These are phyloP conservation scores for Termitomyces sp. DNA, from an alignment of 768 basidiomycete genomes.

Conservation along the genomic window DNA sequence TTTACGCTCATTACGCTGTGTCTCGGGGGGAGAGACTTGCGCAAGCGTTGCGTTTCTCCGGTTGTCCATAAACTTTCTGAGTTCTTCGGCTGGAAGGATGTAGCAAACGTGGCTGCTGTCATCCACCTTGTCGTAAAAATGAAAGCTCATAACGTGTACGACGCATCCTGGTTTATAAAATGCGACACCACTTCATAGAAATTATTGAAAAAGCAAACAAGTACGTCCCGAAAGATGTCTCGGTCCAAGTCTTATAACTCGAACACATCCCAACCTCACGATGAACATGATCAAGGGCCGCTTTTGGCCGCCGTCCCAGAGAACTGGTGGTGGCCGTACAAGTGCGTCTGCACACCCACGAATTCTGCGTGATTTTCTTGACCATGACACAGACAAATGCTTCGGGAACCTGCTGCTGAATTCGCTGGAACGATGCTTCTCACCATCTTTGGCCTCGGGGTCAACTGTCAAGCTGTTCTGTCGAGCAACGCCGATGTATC, in stretches of 20 bases:
- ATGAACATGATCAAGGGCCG: background rate
- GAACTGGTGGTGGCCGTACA: constrained; percentile 24
- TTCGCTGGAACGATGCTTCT: constrained; percentile 51
- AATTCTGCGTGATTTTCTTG: background rate
- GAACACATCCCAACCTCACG: background rate
- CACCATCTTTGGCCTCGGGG: constrained; percentile 46
- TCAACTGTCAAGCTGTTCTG: constrained; percentile 45
- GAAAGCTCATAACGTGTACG: background rate
- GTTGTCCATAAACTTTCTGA: too few relatives aligned
- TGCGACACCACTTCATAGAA: background rate
- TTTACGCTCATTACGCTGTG: too few relatives aligned
- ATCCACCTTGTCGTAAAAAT: too few relatives aligned
- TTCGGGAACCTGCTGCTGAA: constrained; percentile 41
- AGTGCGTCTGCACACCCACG: constrained; percentile 10
- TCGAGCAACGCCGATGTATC: constrained; percentile 35
- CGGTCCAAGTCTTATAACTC: constrained; percentile 1
- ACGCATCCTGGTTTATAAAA: background rate
- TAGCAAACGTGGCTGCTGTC: too few relatives aligned
- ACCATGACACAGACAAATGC: constrained; percentile 18
- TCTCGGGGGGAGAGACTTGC: too few relatives aligned
- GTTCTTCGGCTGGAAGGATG: too few relatives aligned
- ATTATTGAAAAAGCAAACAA: background rate
- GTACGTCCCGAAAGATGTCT: constrained; percentile 1
- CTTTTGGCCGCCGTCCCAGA: background rate
- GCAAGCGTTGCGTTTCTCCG: too few relatives aligned